Base-by-base conservation (phyloP, 2,329 filamentous ascomycete genomes). In the Achaetomium macrosporum region DNA sequence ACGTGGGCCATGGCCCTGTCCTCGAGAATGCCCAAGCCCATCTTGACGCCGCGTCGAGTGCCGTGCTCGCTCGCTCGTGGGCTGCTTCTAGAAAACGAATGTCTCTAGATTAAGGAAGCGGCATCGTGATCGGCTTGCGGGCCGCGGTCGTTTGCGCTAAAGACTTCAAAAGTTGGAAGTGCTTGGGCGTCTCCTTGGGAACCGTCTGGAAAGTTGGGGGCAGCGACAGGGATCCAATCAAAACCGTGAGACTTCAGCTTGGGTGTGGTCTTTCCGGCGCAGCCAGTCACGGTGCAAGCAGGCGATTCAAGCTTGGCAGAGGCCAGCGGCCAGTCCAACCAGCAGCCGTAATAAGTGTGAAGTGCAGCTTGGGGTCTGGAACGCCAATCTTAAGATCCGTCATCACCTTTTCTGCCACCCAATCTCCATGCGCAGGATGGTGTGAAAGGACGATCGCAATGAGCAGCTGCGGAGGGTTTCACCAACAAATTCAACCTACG, bases 1-100 rank as follows among this genome's bases (percentile, higher is more conserved):
- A 92, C 88, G 68, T 88, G 79, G 63, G 81, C 78, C 60, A 83
- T 76, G 63, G 76, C 75, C 64, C 66, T 75, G 64, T 87, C 81
- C 63, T 91, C 83, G 54, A 93, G 76, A 54, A 95, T 82, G 47
- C 88, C 86, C 58, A 93, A 76, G 42, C 83, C 83, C 84, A 87
- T 87, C 49, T 56, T 70, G 63, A 49, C 45, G 47, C 47, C 42
- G 53, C 49, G 43, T 31, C 35, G 35, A 25, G 25, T 25, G 25
- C 7, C 7, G 25, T 7, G 25, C 25, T 25, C 25, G 25, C 25
- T 35, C 17, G 42, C 46, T 16, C 25, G 36, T 35, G 15, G 29
- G 25, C 11, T 36, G 42, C n/a, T 17, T 36, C 17, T 30, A 40
- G 8, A 29, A 50, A 15, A 31, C 31, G 20, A 33, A 20, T 17